phyloP scores from a whole-genome alignment of 169 alveolate species.

The Plasmodium reichenowi region DNA sequence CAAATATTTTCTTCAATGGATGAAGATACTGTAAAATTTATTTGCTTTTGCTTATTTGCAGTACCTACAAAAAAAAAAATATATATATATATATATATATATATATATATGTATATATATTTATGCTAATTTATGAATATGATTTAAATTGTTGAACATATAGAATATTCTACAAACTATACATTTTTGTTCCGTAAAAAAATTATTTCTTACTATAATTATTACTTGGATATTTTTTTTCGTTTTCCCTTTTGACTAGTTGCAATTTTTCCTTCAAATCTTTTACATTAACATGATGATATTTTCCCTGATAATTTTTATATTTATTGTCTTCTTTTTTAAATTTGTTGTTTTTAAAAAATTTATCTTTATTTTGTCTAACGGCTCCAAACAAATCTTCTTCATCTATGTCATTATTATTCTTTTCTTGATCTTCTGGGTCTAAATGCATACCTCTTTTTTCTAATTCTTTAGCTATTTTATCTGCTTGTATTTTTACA shows the following conservation, averaged over 20 bases:
- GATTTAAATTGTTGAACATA: not conserved
- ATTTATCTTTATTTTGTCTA: constrained; percentile 61
- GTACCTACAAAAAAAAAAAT: constrained; percentile 3
- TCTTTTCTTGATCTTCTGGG: constrained; percentile 79
- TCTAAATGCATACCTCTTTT: constrained; percentile 77
- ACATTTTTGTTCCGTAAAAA: not conserved
- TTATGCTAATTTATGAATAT: not conserved
- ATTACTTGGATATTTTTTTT: constrained; percentile 69
- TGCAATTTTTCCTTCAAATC: constrained; percentile 74
- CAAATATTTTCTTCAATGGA: constrained; percentile 47
- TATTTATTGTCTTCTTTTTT: constrained; percentile 61
- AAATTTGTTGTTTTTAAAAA: constrained; percentile 12
- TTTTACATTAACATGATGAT: constrained; percentile 30
- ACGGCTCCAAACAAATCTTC: constrained; percentile 78
- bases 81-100: constrained; percentile 8
- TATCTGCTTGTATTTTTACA: constrained; percentile 80
- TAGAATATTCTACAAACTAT: not conserved
- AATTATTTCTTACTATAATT: not conserved
- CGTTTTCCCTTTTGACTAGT: constrained; percentile 59
- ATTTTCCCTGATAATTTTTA: constrained; percentile 21
- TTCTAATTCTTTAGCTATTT: constrained; percentile 82
- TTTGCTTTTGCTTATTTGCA: constrained; percentile 61
- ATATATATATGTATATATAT: constrained; percentile 9
- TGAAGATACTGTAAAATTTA: constrained; percentile 44
- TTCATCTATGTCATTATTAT: constrained; percentile 81